A percentile compares a stretch with the other conserved stretches of the same genome.
Conservation (phyloP, 495 filamentous ascomycete genomes). For the Annulohypoxylon maeteangense region DNA sequence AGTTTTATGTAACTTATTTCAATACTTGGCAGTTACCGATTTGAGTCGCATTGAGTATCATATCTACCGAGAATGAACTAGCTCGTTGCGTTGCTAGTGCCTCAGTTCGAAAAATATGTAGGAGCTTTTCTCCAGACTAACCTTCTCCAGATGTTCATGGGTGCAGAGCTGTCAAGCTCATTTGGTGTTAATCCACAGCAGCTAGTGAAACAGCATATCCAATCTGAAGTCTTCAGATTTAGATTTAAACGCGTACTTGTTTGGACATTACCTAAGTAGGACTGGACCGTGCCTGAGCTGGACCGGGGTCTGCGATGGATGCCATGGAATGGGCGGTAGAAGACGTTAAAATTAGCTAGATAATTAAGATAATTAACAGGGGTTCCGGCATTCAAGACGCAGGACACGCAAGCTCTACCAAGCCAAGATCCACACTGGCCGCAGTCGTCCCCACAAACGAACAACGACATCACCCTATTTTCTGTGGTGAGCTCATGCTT, state of each 20-base stretch:
- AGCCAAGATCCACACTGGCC: slow-evolving; percentile 6
- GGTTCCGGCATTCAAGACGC: slow-evolving; percentile 1
- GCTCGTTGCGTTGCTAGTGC: neutral
- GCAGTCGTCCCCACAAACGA: neutral
- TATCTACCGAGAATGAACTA: neutral
- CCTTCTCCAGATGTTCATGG: neutral
- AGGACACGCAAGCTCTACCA: slow-evolving; percentile 16
- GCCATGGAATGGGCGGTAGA: neutral
- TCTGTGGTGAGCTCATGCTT: slow-evolving; percentile 2
- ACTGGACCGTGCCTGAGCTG: neutral
- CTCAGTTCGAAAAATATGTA: neutral
- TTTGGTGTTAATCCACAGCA: slow-evolving; percentile 1
- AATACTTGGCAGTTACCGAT: neutral
- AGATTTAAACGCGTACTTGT: neutral
- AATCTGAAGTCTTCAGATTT: neutral
- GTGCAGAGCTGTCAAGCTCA: slow-evolving; percentile 5
- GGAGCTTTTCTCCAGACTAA: neutral
- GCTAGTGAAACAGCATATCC: neutral
- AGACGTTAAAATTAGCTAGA: slow-evolving; percentile 14
- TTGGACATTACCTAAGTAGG: neutral
- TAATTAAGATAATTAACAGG: slow-evolving; percentile 8
- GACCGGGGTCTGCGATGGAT: neutral
- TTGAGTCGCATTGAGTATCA: neutral
- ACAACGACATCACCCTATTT: slow-evolving; percentile 5
- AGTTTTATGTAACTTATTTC: neutral